A percentile compares a stretch with the other conserved stretches of the same genome.
These are phyloP conservation scores for Hygrophorus pudorinus DNA, from an alignment of 768 basidiomycete genomes.

Conservation along the genomic window DNA sequence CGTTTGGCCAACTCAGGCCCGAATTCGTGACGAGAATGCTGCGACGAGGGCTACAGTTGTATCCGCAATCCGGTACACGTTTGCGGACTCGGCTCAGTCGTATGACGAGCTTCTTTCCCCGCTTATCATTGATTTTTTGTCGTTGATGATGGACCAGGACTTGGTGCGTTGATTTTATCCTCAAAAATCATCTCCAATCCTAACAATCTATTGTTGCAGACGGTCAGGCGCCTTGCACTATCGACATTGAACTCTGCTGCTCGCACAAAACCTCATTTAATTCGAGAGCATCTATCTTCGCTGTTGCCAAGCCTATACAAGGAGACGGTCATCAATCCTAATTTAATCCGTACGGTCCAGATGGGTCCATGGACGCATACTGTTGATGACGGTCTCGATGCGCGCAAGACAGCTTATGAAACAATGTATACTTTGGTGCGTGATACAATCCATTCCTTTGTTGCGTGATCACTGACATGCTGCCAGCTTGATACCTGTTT, in stretches of 20 bases:
- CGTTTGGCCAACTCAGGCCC: conserved; percentile 31
- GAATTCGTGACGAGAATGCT: conserved; percentile 57
- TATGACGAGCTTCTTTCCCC: conserved; percentile 90
- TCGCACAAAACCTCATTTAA: conserved; percentile 86
- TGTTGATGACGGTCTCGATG: conserved; percentile 93
- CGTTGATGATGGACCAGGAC: conserved; percentile 81
- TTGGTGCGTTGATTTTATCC: conserved; percentile 40
- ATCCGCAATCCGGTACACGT: conserved; percentile 89
- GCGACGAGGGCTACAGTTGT: conserved; percentile 81
- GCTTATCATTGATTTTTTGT: conserved; percentile 84
- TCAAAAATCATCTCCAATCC: not conserved
- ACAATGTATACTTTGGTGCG: conserved; percentile 90
- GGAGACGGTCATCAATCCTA: conserved; percentile 71
- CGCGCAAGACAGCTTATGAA: conserved; percentile 95
- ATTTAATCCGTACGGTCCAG: conserved; percentile 81
- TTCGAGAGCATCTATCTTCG: conserved; percentile 69
- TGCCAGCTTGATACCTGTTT: conserved; percentile 84
- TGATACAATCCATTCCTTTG: conserved; percentile 4
- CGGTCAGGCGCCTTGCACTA: conserved; percentile 81
- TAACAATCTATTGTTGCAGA: conserved; percentile 32
- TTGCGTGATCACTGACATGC: not conserved
- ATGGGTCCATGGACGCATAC: conserved; percentile 98
- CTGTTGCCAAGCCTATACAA: conserved; percentile 79
- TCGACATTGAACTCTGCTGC: conserved; percentile 92
- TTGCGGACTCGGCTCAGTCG: conserved; percentile 73